phyloP scores from a whole-genome alignment of 192 early-diverging fungal genomes.

The Podila clonocystis region DNA sequence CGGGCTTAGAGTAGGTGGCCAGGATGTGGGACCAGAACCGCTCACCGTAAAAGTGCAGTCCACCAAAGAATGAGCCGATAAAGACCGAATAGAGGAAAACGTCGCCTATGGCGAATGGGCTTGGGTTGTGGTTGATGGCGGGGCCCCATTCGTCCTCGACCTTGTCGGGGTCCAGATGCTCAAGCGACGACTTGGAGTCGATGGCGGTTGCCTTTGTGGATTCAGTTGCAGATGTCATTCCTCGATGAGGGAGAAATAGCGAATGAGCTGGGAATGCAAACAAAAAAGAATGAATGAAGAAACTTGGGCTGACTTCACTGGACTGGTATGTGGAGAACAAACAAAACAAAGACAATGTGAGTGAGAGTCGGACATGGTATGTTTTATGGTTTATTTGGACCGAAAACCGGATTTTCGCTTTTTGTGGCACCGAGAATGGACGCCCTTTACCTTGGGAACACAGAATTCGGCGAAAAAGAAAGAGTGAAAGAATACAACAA shows the following conservation, averaged over 20 bases:
- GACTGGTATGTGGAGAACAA: too few species aligned
- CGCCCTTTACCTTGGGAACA: too few species aligned
- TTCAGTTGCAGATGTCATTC: neutral
- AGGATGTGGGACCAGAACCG: slow-evolving; percentile 41
- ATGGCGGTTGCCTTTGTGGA: neutral
- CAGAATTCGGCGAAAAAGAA: too few species aligned
- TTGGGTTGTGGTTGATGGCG: slow-evolving; percentile 16
- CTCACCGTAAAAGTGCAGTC: slow-evolving; percentile 31
- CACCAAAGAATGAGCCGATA: slow-evolving; percentile 31
- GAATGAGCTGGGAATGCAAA: neutral
- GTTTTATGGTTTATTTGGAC: too few species aligned
- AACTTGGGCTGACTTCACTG: too few species aligned
- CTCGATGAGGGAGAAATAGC: neutral
- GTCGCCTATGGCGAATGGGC: slow-evolving; percentile 42
- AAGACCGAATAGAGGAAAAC: slow-evolving; percentile 44
- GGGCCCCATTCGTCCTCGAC: slow-evolving; percentile 46
- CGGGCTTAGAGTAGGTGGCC: slow-evolving; percentile 34
- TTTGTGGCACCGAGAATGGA: too few species aligned
- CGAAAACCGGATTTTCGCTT: too few species aligned
- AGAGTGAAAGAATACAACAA: too few species aligned
- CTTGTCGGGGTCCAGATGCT: slow-evolving; percentile 11
- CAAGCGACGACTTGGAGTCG: neutral
- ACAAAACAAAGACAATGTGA: too few species aligned
- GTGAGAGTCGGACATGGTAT: too few species aligned
- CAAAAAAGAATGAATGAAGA: neutral